Base-by-base conservation (phyloP, 2,329 filamentous ascomycete genomes). In the Pezicula rhizophila region DNA sequence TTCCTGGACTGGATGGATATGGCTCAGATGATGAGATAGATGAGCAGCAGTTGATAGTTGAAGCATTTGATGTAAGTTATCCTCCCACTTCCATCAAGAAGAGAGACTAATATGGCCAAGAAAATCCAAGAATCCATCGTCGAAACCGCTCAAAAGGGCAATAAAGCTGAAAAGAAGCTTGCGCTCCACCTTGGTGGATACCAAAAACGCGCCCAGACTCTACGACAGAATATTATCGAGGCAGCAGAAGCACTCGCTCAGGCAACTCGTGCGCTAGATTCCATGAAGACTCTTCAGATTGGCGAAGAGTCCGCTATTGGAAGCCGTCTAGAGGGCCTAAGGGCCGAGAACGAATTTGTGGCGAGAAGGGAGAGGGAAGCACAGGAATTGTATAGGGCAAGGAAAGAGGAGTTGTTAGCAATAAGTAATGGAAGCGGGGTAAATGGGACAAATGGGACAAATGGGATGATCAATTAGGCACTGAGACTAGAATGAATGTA, bases 101-200 rank as follows among this genome's bases (percentile, higher is more conserved):
- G 23, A 49, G 35, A 31, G 18, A 47, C 57, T 62, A 57, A 63
- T 37, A 25, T 5, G 34, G 18, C 5, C 8, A 48, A 87, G 83
- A 77, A 76, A 41, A 78, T 90, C 2, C 87, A 93, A 67, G 79
- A 87, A 42, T 75, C 78, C 7, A 86, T 96, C 53, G 77, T 87
- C 58, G 72, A 78, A 2, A 82, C 83, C 0, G 93, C 91, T 2
- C 84, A 92, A 58, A 79, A 84, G 49, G 88, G 87, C 47, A 89
- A 89, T 64, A 95, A 92, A 68, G 73, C 95, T 1, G 91, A 97
- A 69, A 96, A 96, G 78, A 96, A 93, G 69, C 79, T 99, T n/a
- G 76, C 77, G 0, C 75, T 95, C 47, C 85, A 93, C 60, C 81
- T 95, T 2, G 91, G 91, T 20, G 93, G 93, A 12, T 99, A 99